phyloP scores from a whole-genome alignment of 1,139 yeast species.

The Ogataea hybrid region DNA sequence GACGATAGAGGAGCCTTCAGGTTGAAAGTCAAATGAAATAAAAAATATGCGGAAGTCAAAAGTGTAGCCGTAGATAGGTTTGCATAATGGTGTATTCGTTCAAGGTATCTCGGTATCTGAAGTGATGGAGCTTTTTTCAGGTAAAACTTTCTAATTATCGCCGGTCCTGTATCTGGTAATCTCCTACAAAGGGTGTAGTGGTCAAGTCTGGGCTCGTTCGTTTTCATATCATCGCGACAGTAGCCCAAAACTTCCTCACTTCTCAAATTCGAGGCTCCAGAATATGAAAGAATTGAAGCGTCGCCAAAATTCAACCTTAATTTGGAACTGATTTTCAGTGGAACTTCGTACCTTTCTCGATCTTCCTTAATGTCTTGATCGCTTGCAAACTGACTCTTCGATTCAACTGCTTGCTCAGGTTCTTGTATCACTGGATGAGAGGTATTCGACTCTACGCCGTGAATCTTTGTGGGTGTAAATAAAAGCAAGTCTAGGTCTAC shows the following conservation, averaged over 20 bases:
- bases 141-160: conserved; percentile 25
- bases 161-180: neutral
- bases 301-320: conserved; percentile 28
- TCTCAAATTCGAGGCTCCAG: too few species aligned
- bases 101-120: conserved; percentile 26
- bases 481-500: conserved; percentile 9
- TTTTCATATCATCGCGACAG: too few species aligned
- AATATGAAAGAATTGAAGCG: neutral
- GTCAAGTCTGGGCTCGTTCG: neutral
- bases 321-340: conserved; percentile 24
- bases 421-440: too few species aligned
- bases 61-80: conserved; percentile 30
- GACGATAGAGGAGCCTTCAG: conserved; percentile 17
- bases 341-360: conserved; percentile 22
- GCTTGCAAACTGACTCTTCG: neutral
- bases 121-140: conserved; percentile 30
- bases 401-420: neutral
- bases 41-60: conserved; percentile 30
- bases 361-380: too few species aligned
- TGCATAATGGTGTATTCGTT: conserved; percentile 30
- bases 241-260: too few species aligned
- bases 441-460: too few species aligned
- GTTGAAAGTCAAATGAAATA: conserved; percentile 29
- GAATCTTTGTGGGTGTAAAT: conserved; percentile 1
- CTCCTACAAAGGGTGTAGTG: neutral